These are phyloP conservation scores for Alternaria gaisen DNA, from an alignment of 2,329 filamentous ascomycete species.

Conservation along the genomic window DNA sequence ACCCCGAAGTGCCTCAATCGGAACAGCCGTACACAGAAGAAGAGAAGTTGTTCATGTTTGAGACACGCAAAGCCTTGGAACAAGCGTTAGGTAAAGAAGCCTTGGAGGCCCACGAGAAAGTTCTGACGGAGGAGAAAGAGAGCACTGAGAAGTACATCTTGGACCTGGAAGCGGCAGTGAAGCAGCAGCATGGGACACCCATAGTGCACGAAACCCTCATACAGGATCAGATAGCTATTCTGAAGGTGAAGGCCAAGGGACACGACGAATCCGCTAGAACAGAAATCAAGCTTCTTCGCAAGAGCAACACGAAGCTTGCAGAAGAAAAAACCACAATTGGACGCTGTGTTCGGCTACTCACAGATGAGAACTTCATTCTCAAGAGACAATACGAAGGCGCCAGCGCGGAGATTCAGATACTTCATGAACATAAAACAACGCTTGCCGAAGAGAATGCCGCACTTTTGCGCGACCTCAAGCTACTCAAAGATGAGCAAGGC, in stretches of 20 bases:
- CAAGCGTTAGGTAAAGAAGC: slow-evolving; percentile 6
- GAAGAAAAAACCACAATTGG: background rate
- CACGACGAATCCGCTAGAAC: slow-evolving; percentile 1
- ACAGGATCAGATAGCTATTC: background rate
- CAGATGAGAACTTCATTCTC: background rate
- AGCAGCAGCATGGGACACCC: background rate
- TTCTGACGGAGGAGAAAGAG: slow-evolving; percentile 2
- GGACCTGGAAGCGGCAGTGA: slow-evolving; percentile 7
- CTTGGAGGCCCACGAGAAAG: background rate
- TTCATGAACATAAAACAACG: background rate
- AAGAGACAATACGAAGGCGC: background rate
- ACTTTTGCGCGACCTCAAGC: background rate
- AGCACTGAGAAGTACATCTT: slow-evolving; percentile 6
- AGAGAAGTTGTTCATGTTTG: slow-evolving; percentile 1
- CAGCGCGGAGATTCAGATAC: background rate
- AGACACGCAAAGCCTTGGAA: slow-evolving; percentile 5
- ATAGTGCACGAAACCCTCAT: background rate
- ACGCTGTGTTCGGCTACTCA: background rate
- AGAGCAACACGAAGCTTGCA: slow-evolving; percentile 3
- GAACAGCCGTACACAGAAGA: background rate
- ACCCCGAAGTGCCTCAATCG: background rate
- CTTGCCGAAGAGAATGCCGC: background rate
- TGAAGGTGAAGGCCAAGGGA: slow-evolving; percentile 4
- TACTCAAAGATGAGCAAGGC: background rate
- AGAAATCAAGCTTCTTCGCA: slow-evolving; percentile 4